Conservation (phyloP, 164 flowering plant species). For the grape (Vitis vinifera) region DNA sequence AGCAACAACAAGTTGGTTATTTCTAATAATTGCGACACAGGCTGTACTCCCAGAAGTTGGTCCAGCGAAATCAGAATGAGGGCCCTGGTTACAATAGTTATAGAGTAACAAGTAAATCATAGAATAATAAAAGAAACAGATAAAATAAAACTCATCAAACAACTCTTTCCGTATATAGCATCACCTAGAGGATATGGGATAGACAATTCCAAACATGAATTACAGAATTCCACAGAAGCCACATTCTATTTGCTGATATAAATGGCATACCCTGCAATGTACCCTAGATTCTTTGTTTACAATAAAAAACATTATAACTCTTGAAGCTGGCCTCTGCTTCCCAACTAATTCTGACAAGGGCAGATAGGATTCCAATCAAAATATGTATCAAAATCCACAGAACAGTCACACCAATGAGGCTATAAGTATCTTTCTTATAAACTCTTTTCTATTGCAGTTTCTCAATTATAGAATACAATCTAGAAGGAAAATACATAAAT, state of each 20-base stretch:
- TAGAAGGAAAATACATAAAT: too few relatives aligned
- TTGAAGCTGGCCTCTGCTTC: background rate
- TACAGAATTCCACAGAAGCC: too few relatives aligned
- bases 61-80: slow-evolving; percentile 94
- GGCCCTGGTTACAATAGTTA: slow-evolving; percentile 59
- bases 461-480: too few relatives aligned
- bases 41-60: slow-evolving; percentile 98
- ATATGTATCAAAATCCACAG: background rate
- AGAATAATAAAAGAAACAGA: background rate
- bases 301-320: background rate
- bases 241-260: too few relatives aligned
- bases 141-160: background rate
- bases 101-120: slow-evolving; percentile 7
- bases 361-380: background rate
- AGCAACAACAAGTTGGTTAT: slow-evolving; percentile 84
- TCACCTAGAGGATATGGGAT: too few relatives aligned
- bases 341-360: background rate
- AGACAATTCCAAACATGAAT: too few relatives aligned
- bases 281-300: background rate
- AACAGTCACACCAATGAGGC: background rate
- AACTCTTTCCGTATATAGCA: too few relatives aligned
- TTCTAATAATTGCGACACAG: slow-evolving; percentile 85
- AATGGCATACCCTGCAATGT: too few relatives aligned
- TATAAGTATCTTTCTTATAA: background rate
- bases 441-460: too few relatives aligned